Conservation (phyloP, 73 alveolate genomes). For the Tetrahymena elliotti region DNA sequence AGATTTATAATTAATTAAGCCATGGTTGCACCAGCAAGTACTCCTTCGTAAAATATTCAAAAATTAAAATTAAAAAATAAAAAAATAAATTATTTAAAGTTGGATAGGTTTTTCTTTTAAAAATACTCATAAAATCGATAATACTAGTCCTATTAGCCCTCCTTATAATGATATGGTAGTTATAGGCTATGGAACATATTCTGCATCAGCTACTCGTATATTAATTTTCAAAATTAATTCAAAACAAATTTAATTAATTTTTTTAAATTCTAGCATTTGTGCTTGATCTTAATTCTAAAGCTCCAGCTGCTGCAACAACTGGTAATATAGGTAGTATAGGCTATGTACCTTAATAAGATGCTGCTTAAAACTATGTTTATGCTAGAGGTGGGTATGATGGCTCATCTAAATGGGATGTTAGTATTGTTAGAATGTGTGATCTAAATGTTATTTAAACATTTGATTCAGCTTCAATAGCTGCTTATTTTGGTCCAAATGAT, state of each 20-base stretch:
- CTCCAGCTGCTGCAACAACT: not conserved
- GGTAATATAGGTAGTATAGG: not conserved
- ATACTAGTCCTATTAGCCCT: no score
- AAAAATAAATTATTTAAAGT: not conserved
- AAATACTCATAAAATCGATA: not conserved
- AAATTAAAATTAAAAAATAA: not conserved
- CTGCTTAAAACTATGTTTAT: not conserved
- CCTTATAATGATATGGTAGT: not conserved
- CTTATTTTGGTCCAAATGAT: not conserved
- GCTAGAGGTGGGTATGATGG: not conserved
- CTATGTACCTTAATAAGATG: not conserved
- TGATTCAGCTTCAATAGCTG: not conserved
- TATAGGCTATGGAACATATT: not conserved
- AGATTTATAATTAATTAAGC: not conserved
- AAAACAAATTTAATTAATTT: not conserved
- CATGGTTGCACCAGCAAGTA: not conserved
- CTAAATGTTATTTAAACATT: not conserved
- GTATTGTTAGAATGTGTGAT: not conserved
- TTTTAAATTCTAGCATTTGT: not conserved
- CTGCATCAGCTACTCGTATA: not conserved
- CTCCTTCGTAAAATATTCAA: not conserved
- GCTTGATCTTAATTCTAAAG: not conserved
- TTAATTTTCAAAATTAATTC: not conserved
- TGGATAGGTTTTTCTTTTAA: not conserved
- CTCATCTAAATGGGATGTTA: not conserved